Base-by-base conservation (phyloP, 2,329 filamentous ascomycete genomes). In the Fusarium floridanum region DNA sequence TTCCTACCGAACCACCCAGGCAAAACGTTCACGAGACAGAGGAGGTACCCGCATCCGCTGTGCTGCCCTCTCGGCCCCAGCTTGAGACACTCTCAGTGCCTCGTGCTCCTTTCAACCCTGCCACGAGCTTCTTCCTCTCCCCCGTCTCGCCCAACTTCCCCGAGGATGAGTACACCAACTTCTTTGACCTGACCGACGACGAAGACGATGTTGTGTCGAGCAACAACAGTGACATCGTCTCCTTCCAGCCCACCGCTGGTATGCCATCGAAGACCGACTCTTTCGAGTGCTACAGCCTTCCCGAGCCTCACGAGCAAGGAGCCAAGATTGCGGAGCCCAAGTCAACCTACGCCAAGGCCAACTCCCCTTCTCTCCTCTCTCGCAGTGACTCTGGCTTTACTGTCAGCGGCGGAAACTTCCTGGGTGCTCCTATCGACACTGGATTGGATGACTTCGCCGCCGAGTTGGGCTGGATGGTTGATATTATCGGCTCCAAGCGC, bases 391-490 rank as follows among this genome's bases (percentile, higher is more conserved):
- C 73, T 17, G 71, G 66, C 22, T 62, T 77, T 8, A 32, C 73
- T 6, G 62, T 79, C 2, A 74, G 64, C 43, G 74, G 74, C 64
- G 55, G 65, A 55, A 76, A 79, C 68, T 72, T 83, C 17, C 78
- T 85, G 3, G 81, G 80, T 10, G 74, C 79, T 43, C 83, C 83
- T 3, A 79, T 81, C 48, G 83, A 84, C 57, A 79, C 81, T 6
- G 82, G 82, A 24, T 75, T 86, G 6, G 84, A 85, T 56, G 83
- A 85, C 65, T 84, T 86, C 71, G 82, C 79, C 48, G 82, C 73
- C 61, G 88, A 90, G 77, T 81, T 89, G 70, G 83, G 86, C 64
- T 89, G 88, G 87, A 87, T 90, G 79, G 86, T 85, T 12, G 84
- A 85, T 36, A 81, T 84, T 27, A 88, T 90, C 71, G 82, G 82